Evolutionary conservation across 768 basidiomycete genomes (phyloP).

Genomic region (Phaeotremella skinneri): DNA sequence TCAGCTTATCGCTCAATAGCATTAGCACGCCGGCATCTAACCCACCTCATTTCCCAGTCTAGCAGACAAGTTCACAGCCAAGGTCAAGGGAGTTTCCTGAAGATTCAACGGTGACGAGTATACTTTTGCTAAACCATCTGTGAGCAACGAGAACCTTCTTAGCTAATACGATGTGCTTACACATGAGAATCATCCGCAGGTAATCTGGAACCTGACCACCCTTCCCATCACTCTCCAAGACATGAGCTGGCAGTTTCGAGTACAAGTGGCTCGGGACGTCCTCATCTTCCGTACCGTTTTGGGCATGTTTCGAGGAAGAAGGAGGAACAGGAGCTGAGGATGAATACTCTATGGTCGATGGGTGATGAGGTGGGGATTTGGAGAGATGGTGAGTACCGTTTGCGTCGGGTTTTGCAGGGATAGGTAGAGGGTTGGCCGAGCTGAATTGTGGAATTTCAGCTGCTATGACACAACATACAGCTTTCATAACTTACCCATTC

Average conservation of each 20-base stretch:
- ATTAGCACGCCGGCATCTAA: background rate
- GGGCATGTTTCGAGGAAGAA: slow-evolving; percentile 30
- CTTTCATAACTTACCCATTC: background rate
- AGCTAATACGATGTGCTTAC: slow-evolving; percentile 34
- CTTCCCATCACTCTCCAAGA: slow-evolving; percentile 31
- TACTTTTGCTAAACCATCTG: slow-evolving; percentile 49
- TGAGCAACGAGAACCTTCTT: too few species aligned
- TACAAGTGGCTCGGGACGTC: slow-evolving; percentile 52
- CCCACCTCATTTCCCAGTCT: slow-evolving; percentile 74
- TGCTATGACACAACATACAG: background rate
- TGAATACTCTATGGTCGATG: slow-evolving; percentile 46
- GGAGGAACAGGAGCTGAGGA: slow-evolving; percentile 49
- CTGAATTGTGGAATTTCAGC: background rate
- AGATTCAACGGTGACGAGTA: slow-evolving; percentile 51
- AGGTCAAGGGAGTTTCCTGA: slow-evolving; percentile 72
- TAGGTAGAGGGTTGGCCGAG: background rate
- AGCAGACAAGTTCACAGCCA: slow-evolving; percentile 78
- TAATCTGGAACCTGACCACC: slow-evolving; percentile 45
- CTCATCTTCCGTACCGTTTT: slow-evolving; percentile 35
- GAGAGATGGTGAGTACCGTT: slow-evolving; percentile 9
- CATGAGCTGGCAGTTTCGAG: slow-evolving; percentile 42
- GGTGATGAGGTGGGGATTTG: slow-evolving; percentile 15
- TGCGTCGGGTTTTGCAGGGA: background rate
- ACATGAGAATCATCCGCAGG: slow-evolving; percentile 50
- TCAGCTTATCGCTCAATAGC: background rate